Conservation (phyloP, 768 basidiomycete genomes). For the Collybia sp. region DNA sequence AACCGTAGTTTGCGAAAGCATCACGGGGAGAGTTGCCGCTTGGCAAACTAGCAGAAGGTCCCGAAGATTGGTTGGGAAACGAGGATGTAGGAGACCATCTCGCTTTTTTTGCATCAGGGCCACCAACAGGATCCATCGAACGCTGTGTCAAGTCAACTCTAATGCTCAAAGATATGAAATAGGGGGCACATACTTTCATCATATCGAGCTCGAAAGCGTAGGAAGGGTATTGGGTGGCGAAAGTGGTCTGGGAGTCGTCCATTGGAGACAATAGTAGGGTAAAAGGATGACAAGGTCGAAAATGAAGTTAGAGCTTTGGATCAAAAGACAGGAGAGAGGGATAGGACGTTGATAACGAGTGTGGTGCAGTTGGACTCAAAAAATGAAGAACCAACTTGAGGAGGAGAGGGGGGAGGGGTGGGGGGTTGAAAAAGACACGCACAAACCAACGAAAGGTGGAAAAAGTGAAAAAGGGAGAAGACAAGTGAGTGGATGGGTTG, state of each 20-base stretch:
- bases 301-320: neutral
- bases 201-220: slow-evolving; percentile 85
- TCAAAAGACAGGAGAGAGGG: slow-evolving; percentile 18
- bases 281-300: neutral
- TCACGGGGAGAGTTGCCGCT: slow-evolving; percentile 45
- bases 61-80: slow-evolving; percentile 29
- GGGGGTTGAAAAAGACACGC: slow-evolving; percentile 26
- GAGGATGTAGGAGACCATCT: slow-evolving; percentile 77
- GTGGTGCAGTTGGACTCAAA: slow-evolving; percentile 37
- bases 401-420: slow-evolving; percentile 53
- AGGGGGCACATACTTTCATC: slow-evolving; percentile 67
- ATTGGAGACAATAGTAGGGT: slow-evolving; percentile 27
- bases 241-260: slow-evolving; percentile 74
- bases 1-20: slow-evolving; percentile 84
- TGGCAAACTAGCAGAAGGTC: slow-evolving; percentile 20
- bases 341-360: slow-evolving; percentile 25
- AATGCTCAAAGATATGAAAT: neutral
- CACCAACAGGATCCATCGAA: slow-evolving; percentile 79
- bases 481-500: no score
- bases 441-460: slow-evolving; percentile 19
- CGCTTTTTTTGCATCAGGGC: slow-evolving; percentile 85
- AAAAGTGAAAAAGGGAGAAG: slow-evolving; percentile 7
- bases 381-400: slow-evolving; percentile 38
- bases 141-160: slow-evolving; percentile 41
- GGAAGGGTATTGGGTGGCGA: slow-evolving; percentile 61